Base-by-base conservation (phyloP, 139 green algal species). In the Tetratostichococcus sp. region DNA sequence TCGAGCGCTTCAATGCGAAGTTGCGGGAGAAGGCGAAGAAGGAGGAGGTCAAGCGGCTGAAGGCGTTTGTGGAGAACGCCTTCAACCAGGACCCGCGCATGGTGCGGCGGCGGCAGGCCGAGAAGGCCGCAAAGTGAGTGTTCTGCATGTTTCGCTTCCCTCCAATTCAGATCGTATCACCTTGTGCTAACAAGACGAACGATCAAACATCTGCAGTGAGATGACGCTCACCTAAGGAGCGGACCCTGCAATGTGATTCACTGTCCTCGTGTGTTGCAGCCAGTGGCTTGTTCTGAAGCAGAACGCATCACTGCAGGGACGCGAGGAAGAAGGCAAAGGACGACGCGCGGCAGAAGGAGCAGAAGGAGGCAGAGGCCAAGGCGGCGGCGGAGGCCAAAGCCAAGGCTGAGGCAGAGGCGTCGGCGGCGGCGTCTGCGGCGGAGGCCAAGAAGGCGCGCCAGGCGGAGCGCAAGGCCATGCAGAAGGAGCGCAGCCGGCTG, bases 21-120 rank as follows among this genome's bases (percentile, higher is more conserved):
- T 88, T 98, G 73, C 79, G 94, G 23, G 90, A 96, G 80, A 93
- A 94, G 73, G 89, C 79, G 43, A 98, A 97, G 84, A 98, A 97
- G 80, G 94, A 98, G n/a, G 94, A 98, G 84, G 78, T 70, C 0
- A 74, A 80, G 73, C 82, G 94, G 43, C 80, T 98, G 73, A 84
- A 92, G 22, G 86, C 93, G 39, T 94, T 98, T 84, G 93, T 98
- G 71, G 91, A 97, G 43, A 82, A 81, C 23, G 92, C 94, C 0
- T 94, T 95, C 78, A 77, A 79, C 30, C 72, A 88, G 42, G 94
- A 98, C 86, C 93, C 93, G 0, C 87, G 93, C 28, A 80, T 97
- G 28, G 43, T 82, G 17, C 59, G 30, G 31, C 85, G 86, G 43
- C 93, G 91, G 73, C 88, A 95, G 77, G 85, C 88, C 23, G 83